Conservation (phyloP, 108 stramenopile species). For the Nannochloropsis oceanica region DNA sequence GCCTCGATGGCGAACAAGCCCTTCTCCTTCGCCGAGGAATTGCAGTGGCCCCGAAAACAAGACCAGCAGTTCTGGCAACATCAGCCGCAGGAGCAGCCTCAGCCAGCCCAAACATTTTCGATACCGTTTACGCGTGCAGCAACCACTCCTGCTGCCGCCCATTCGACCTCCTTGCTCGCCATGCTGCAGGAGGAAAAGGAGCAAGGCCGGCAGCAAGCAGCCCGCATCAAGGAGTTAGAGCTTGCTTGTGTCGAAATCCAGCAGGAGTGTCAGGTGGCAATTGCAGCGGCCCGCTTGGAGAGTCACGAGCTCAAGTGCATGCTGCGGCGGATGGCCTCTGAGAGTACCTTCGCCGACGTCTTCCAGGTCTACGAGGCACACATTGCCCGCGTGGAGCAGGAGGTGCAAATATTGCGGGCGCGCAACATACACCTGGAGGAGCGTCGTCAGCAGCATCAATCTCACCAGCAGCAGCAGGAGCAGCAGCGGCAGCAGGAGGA, state of each 20-base stretch:
- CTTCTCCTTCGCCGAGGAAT: no score
- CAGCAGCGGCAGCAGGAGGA: background rate
- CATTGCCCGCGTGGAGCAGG: background rate
- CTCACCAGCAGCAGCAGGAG: no score
- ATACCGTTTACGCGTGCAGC: background rate
- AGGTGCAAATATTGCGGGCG: background rate
- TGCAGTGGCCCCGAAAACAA: background rate
- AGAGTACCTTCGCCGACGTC: background rate
- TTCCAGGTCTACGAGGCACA: background rate
- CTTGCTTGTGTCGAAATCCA: background rate
- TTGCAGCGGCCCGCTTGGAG: background rate
- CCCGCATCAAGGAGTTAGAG: background rate
- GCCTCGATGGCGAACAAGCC: no score
- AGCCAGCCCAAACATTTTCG: background rate
- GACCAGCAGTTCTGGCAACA: background rate
- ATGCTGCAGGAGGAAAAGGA: background rate
- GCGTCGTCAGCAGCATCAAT: background rate
- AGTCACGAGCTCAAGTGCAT: background rate
- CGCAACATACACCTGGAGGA: background rate
- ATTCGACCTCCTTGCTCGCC: background rate
- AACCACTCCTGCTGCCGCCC: background rate
- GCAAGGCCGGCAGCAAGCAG: background rate
- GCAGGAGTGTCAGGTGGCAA: background rate
- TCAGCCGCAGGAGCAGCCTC: background rate
- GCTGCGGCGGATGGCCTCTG: background rate